Base-by-base conservation (phyloP, 805 yeast genomes). In the Komagataella populi region DNA sequence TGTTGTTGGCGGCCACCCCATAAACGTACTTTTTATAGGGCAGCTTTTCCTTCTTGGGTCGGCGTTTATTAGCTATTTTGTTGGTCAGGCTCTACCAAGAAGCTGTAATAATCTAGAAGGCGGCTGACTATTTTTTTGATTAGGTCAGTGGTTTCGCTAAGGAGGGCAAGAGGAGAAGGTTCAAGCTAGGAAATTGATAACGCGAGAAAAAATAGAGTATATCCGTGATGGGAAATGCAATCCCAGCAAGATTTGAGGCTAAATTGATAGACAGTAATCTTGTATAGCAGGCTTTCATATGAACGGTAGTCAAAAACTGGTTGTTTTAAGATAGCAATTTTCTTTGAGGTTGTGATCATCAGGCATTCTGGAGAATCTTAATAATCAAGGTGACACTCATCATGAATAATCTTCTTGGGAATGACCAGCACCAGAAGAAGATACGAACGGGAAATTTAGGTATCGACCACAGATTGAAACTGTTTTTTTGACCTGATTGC, bases 31-130 rank as follows among this genome's bases (percentile, higher is more conserved):
- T 77, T 65, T 81, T 75, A 67, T 86, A 89, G 44, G 60, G 61
- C 5, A 90, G 89, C 52, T 83, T 81, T 48, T 76, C 71, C 72
- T 89, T 84, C 72, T 84, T 84, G 8, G 96, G 89, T 63, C 97
- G 76, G 60, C 90, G 69, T 66, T 88, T 89, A 67, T 89, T 89
- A 39, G 89, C 96, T 83, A 89, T 89, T 24, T 49, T 53, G 52
- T 47, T 24, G 30, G 18, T 4, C 8, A 14, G 23, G 30, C 47
- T 30, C 39, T 30, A 30, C 39, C 14, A 30, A 30, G 39, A 30
- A 30, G 39, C 39, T 30, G 39, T 30, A 30, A 30, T 30, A n/a
- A 30, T 30, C 39, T 30, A 30, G 5, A 12, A 10, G 39, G 39
- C 39, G n/a, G 39, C 39, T 30, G 39, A 30, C 39, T 30, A 10